Conservation (phyloP, 2,329 filamentous ascomycete genomes). For the Paramyrothecium roridum region DNA sequence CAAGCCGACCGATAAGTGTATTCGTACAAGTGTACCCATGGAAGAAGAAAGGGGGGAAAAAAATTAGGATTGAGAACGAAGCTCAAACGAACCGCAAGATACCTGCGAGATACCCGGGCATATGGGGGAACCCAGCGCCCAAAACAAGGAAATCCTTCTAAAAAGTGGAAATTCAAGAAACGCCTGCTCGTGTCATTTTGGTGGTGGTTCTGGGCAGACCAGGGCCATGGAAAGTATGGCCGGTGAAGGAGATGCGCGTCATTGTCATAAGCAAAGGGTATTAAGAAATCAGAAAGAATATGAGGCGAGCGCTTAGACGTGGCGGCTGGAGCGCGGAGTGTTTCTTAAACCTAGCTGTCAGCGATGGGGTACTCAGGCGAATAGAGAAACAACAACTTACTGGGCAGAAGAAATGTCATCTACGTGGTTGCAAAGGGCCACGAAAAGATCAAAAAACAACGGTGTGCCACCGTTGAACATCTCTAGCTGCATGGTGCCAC, state of each 20-base stretch:
- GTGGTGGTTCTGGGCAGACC: not conserved
- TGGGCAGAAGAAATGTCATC: slow-evolving; percentile 60
- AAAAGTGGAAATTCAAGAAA: not conserved
- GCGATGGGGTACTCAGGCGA: not conserved
- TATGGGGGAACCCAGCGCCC: not conserved
- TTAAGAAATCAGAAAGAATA: slow-evolving; percentile 7
- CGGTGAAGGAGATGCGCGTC: not conserved
- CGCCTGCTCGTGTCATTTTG: slow-evolving; percentile 2
- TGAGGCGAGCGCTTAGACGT: slow-evolving; percentile 9
- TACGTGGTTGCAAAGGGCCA: slow-evolving; percentile 88
- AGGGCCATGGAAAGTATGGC: not conserved
- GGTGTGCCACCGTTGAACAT: slow-evolving; percentile 82
- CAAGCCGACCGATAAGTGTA: slow-evolving; percentile 20
- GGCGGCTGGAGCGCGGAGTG: slow-evolving; percentile 46
- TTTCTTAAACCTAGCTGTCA: slow-evolving; percentile 17
- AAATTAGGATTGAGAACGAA: slow-evolving; percentile 5
- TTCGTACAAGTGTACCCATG: slow-evolving; percentile 27
- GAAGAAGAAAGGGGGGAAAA: too few relatives aligned
- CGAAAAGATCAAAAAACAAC: slow-evolving; percentile 91
- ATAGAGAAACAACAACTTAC: slow-evolving; percentile 34
- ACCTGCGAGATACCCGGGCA: too few relatives aligned
- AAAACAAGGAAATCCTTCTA: slow-evolving; percentile 3
- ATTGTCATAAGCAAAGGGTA: slow-evolving; percentile 1
- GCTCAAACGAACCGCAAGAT: slow-evolving; percentile 1
- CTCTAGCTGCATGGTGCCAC: slow-evolving; percentile 92